Evolutionary conservation across 352 stramenopile genomes (phyloP), one percentile per base, ranked within the genome.

Genomic region (Pseudoperonospora humuli): DNA sequence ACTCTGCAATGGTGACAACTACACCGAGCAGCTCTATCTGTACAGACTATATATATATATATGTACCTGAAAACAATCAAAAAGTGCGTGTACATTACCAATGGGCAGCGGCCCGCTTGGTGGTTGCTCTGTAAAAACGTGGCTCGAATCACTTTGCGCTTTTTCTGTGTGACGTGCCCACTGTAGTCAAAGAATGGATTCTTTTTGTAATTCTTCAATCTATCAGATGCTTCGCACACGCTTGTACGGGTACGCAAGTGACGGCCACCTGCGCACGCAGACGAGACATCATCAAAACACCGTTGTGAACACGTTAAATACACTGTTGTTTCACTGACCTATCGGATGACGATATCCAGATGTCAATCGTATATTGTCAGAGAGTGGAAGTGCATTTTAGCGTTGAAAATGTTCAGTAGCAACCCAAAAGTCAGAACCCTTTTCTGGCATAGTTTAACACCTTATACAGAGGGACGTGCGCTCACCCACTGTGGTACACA

Each of bases 161-260:
- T 17, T 23, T 52, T 61, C 44, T 57, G 44, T 35, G 13, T 28
- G 25, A 44, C 37, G 19, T 24, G 50, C 45, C 44, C 31, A 42
- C 51, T 50, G 26, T 42, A 32, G 51, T 60, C 45, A 60, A 50
- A 49, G 19, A 17, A 56, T 56, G 15, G 52, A 51, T 51, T 31
- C 26, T 56, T 48, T 59, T 32, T 26, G 17, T 39, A 45, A 39
- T 48, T 64, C 51, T 61, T 60, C 48, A 62, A 63, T 45, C 35
- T 53, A 50, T 61, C 56, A 61, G 40, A 31, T 39, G 28, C 3
- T 6, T 29, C 39, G 36, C 34, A 33, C 25, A 31, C 29, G 13
- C 36, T 27, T 54, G 50, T 24, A 7, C 25, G 6, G 29, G 50
- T 57, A 65, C 56, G 56, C 41, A 34, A 65, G 24, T 47, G 23